Conservation (phyloP, 495 filamentous ascomycete genomes). For the Penicillium taxi region DNA sequence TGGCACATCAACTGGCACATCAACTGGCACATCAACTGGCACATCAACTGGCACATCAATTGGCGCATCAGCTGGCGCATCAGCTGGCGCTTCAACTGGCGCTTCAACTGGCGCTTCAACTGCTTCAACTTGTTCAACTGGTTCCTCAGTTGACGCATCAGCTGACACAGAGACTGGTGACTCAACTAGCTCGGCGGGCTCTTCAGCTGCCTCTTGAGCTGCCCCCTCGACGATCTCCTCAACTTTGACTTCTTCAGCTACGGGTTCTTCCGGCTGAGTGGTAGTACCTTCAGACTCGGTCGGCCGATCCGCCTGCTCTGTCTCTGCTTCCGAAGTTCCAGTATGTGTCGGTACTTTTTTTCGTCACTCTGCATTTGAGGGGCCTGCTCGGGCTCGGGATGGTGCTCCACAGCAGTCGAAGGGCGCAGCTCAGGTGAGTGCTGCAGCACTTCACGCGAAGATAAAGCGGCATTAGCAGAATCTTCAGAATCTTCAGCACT, state of each 20-base stretch:
- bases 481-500: slow-evolving; percentile 57
- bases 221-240: neutral
- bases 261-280: neutral
- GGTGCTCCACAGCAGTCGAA: slow-evolving; percentile 6
- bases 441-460: slow-evolving; percentile 11
- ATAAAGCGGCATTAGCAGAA: slow-evolving; percentile 3
- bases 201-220: neutral
- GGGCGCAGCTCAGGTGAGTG: slow-evolving; percentile 12
- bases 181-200: neutral
- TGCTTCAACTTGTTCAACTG: neutral
- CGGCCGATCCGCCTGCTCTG: neutral
- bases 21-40: no score
- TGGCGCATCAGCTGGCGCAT: neutral
- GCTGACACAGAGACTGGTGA: no score
- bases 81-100: no score
- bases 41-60: neutral
- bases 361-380: slow-evolving; percentile 4
- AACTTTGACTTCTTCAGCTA: neutral
- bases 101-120: no score
- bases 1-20: neutral
- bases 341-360: neutral
- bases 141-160: neutral
- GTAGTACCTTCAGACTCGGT: neutral
- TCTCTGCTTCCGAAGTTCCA: neutral
- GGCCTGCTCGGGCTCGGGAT: slow-evolving; percentile 1